Conservation (phyloP, 2,329 filamentous ascomycete species). For the Claviceps fusiformis region DNA sequence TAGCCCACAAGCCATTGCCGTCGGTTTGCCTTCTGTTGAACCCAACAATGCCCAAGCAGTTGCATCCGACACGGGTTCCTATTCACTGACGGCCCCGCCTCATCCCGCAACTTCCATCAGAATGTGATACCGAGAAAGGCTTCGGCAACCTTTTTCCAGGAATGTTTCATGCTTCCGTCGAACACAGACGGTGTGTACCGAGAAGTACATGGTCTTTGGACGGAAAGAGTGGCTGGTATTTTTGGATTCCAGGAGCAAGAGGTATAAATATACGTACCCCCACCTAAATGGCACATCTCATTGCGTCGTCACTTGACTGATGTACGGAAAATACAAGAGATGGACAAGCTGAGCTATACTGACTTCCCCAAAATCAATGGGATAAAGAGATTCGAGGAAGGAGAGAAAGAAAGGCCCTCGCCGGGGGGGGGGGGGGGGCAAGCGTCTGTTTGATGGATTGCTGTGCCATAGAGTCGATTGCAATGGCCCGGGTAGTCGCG, state of each 20-base stretch:
- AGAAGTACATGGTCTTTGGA: neutral
- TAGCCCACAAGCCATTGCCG: neutral
- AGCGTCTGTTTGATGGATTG: neutral
- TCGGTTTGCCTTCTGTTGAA: slow-evolving; percentile 6
- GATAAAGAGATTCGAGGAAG: neutral
- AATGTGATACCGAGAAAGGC: slow-evolving; percentile 3
- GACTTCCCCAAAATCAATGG: neutral
- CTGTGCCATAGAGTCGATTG: neutral
- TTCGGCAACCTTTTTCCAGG: neutral
- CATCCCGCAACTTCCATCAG: neutral
- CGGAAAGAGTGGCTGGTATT: neutral
- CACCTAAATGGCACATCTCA: neutral
- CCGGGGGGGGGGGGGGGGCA: too few species aligned
- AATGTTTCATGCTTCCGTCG: slow-evolving; percentile 2
- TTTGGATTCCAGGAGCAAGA: neutral
- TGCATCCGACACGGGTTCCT: slow-evolving; percentile 3
- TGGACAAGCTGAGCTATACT: neutral
- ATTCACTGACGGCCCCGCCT: slow-evolving; percentile 3
- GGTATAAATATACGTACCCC: neutral
- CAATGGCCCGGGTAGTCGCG: slow-evolving; percentile 2
- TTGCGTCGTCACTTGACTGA: neutral
- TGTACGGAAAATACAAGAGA: neutral
- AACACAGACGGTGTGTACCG: neutral
- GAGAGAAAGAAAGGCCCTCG: neutral
- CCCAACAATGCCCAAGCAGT: slow-evolving; percentile 2